Evolutionary conservation across 1,284 basidiomycete species (phyloP), one percentile per base, ranked within the genome.

Genomic region (Trichosporon sp.): DNA sequence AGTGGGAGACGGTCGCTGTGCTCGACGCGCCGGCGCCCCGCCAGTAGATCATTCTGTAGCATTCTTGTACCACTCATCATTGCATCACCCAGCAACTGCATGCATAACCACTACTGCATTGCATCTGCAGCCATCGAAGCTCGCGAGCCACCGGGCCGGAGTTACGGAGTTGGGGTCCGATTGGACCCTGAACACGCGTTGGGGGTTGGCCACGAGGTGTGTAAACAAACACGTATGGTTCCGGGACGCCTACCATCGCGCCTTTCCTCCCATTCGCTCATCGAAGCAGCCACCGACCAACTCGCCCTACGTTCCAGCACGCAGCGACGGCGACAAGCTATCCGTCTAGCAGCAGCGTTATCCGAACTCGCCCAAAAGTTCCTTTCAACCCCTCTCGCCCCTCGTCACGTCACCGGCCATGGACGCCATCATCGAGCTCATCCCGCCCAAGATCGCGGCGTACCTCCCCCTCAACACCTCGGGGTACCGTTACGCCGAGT

Each of bases 401-500:
- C 26, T 26, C 26, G 26, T 26, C 26, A 26, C 26, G 16, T n/a
- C 65, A 21, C 51, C 43, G 43, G 43, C n/a, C 40, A 68, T 71
- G 65, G 71, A 74, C 68, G 70, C 73, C n/a, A 38, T 72, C 68
- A 37, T 73, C 71, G 71, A 67, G 64, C 68, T 68, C 67, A 70
- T 75, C 68, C 74, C 74, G 43, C 72, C 74, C 64, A 70, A 73
- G 72, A 19, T 73, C 51, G 71, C 70, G 43, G 43, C 67, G 14
- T 66, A 73, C 68, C 68, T 72, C 26, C 64, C 70, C 6, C 71
- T 75, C 65, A 35, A 54, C 46, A 73, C 68, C 31, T 76, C 78
- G 16, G 67, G 67, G 11, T 78, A 76, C 71, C 70, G 75, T 10
- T 81, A 83, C 73, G 70, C 73, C 19, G 68, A 74, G 5, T 68